phyloP scores from a whole-genome alignment of 202 grass and related monocot genomes.

The Alloteropsis angusta region DNA sequence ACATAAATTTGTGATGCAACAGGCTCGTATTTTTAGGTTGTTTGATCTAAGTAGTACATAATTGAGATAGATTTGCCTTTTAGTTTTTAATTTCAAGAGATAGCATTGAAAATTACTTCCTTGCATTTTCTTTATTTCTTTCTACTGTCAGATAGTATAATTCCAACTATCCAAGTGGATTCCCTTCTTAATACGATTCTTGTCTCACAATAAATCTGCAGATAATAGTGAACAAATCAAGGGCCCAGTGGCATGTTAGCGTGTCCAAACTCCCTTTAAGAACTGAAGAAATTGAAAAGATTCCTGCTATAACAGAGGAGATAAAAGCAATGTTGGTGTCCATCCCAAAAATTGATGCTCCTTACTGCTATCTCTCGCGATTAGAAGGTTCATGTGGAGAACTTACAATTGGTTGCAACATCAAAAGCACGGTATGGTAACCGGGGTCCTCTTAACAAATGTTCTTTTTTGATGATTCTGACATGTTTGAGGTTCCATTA shows the following conservation, averaged over 20 bases:
- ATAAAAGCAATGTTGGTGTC: constrained; percentile 47
- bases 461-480: not conserved
- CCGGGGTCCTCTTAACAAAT: not conserved
- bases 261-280: constrained; percentile 50
- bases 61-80: not conserved
- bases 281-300: constrained; percentile 49
- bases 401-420: constrained; percentile 52
- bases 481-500: not conserved
- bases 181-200: not conserved
- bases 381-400: constrained; percentile 41
- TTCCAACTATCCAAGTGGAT: not conserved
- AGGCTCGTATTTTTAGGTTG: not conserved
- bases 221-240: constrained; percentile 67
- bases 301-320: constrained; percentile 46
- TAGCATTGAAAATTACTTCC: not conserved
- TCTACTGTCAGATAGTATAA: not conserved
- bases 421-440: constrained; percentile 51
- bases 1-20: not conserved
- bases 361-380: constrained; percentile 56
- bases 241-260: constrained; percentile 40
- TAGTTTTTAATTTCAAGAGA: not conserved
- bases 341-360: constrained; percentile 46
- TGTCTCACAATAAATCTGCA: constrained; percentile 10
- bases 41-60: not conserved
- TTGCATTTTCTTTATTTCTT: constrained; percentile 3